A percentile compares a stretch with the other conserved stretches of the same genome.
These are phyloP conservation scores for Aethionema arabicum DNA, from an alignment of 345 rosid genomes.

Conservation along the genomic window DNA sequence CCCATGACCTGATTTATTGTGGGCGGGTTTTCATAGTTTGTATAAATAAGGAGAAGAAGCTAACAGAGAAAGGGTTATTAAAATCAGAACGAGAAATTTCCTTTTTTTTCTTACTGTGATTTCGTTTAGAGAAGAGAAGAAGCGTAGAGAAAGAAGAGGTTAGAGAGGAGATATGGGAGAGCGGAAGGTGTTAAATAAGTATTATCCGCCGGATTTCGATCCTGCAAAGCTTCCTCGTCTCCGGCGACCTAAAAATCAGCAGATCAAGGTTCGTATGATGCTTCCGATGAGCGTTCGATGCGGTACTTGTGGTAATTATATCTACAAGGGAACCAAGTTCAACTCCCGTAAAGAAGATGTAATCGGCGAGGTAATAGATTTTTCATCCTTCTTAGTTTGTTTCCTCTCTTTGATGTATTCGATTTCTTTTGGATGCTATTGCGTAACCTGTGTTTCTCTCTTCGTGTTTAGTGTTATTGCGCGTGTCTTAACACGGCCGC, in stretches of 20 bases:
- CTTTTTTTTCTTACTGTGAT: neutral
- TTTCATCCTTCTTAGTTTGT: neutral
- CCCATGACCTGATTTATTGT: constrained; percentile 12
- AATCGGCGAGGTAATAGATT: constrained; percentile 65
- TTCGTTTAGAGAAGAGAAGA: constrained; percentile 15
- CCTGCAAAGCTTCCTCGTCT: constrained; percentile 77
- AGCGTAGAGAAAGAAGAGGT: constrained; percentile 25
- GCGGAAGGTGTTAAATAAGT: constrained; percentile 84
- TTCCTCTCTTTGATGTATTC: neutral
- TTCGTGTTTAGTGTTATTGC: neutral
- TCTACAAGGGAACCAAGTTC: constrained; percentile 90
- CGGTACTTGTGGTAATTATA: constrained; percentile 82
- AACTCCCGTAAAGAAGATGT: constrained; percentile 92
- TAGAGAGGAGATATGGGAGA: constrained; percentile 67
- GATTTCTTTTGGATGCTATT: constrained; percentile 1
- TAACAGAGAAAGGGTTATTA: neutral
- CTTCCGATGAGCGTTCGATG: constrained; percentile 98
- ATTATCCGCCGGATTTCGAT: constrained; percentile 95
- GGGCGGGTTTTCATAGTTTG: neutral
- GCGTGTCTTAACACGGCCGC: neutral
- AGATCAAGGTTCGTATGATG: constrained; percentile 95
- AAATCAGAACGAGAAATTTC: neutral
- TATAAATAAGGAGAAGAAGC: neutral
- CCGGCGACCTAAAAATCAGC: constrained; percentile 79
- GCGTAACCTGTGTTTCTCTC: neutral